These are phyloP conservation scores for Ophiostoma himal-ulmi DNA, from an alignment of 2,329 filamentous ascomycete species.

Conservation along the genomic window DNA sequence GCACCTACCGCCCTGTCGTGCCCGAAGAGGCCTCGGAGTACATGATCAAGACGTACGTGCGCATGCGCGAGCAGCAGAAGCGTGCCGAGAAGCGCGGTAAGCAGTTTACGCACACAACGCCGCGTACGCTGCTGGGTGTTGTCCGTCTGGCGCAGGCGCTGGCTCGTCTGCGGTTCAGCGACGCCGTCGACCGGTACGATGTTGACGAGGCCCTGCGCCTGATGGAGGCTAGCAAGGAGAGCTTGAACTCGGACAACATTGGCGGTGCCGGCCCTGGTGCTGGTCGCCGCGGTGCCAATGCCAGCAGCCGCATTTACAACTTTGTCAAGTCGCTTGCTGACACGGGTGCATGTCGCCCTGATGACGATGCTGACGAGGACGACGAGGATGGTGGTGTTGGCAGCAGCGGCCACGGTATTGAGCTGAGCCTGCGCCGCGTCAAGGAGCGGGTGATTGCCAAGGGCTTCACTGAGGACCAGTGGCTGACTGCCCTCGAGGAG, in stretches of 20 bases:
- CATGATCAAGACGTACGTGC: constrained; percentile 93
- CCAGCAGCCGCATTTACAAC: constrained; percentile 89
- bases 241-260: constrained; percentile 70
- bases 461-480: constrained; percentile 93
- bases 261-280: constrained; percentile 41
- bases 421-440: constrained; percentile 82
- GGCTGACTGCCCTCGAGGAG: constrained; percentile 78
- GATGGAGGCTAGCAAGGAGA: constrained; percentile 89
- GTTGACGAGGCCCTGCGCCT: constrained; percentile 91
- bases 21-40: constrained; percentile 86
- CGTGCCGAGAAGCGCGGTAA: constrained; percentile 85
- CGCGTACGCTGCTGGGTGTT: constrained; percentile 86
- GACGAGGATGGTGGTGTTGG: constrained; percentile 47
- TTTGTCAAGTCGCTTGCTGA: constrained; percentile 85
- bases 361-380: constrained; percentile 53
- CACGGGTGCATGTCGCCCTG: constrained; percentile 75
- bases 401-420: constrained; percentile 40
- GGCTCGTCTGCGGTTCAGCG: constrained; percentile 82
- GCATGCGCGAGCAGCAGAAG: constrained; percentile 86
- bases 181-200: constrained; percentile 80
- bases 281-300: constrained; percentile 63
- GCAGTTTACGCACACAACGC: constrained; percentile 89
- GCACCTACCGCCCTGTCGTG: constrained; percentile 80
- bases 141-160: constrained; percentile 90
- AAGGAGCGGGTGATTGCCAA: constrained; percentile 89